Evolutionary conservation across 148 eudicot species (phyloP).

Genomic region (Vaccinium darrowii): DNA sequence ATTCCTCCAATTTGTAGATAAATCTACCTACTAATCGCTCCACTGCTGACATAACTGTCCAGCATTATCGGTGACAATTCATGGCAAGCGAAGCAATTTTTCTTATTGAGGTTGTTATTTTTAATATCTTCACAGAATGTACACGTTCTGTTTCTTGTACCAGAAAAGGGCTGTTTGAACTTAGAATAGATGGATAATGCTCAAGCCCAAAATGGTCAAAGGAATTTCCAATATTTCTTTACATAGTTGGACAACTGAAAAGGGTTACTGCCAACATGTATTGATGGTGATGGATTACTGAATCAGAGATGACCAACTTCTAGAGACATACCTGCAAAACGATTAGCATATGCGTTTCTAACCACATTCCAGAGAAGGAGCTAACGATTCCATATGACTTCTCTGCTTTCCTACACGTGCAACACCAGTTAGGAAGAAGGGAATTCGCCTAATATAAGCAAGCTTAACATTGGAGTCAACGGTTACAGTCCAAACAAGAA

Average conservation of each 20-base stretch:
- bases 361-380: not conserved
- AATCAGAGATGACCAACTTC: constrained; percentile 1
- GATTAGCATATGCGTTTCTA: not conserved
- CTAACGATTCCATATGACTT: not conserved
- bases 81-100: not conserved
- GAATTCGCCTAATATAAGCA: not conserved
- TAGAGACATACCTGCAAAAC: not conserved
- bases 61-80: not conserved
- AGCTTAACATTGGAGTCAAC: not conserved
- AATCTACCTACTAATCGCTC: not conserved
- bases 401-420: not conserved
- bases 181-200: not conserved
- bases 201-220: not conserved
- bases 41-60: too few relatives aligned
- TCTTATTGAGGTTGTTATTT: not conserved
- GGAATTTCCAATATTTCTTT: not conserved
- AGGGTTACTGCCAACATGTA: not conserved
- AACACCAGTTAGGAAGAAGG: not conserved
- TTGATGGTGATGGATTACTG: not conserved
- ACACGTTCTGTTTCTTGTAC: not conserved
- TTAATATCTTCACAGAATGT: not conserved
- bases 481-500: not conserved
- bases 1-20: not conserved
- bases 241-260: not conserved
- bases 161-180: not conserved